phyloP scores from a whole-genome alignment of 2,329 filamentous ascomycete genomes.

The Aureobasidium namibiae region DNA sequence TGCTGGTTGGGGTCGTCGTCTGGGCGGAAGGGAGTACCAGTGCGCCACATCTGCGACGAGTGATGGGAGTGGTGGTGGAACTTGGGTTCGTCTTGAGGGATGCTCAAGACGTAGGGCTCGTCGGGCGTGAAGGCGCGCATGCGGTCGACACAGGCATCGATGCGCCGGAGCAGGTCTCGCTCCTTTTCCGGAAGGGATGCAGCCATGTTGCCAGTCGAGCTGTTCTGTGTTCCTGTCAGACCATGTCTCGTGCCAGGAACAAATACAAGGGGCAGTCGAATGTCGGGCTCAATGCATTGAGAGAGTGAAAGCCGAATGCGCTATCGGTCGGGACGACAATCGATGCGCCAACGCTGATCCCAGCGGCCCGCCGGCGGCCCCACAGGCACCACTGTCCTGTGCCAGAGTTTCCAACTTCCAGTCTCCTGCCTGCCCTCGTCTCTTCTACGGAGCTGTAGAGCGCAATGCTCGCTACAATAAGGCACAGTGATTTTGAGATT shows the following conservation, averaged over 20 bases:
- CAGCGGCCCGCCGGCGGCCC: not conserved
- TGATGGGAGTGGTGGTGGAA: slow-evolving; percentile 36
- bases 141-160: slow-evolving; percentile 35
- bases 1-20: slow-evolving; percentile 50
- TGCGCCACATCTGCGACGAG: slow-evolving; percentile 34
- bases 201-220: slow-evolving; percentile 1
- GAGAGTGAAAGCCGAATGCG: not conserved
- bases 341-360: not conserved
- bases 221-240: not conserved
- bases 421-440: too few species aligned
- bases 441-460: too few species aligned
- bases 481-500: too few species aligned
- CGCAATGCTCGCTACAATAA: too few species aligned
- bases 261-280: not conserved
- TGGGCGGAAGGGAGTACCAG: slow-evolving; percentile 44
- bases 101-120: slow-evolving; percentile 40
- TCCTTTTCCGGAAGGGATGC: not conserved
- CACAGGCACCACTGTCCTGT: not conserved
- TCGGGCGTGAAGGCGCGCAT: slow-evolving; percentile 34
- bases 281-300: not conserved
- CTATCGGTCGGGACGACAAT: not conserved
- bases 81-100: slow-evolving; percentile 35
- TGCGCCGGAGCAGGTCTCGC: slow-evolving; percentile 1
- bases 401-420: too few species aligned
- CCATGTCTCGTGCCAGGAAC: not conserved